These are phyloP conservation scores for Coniochaeta pulveracea DNA, from an alignment of 2,329 filamentous ascomycete species.

Conservation along the genomic window DNA sequence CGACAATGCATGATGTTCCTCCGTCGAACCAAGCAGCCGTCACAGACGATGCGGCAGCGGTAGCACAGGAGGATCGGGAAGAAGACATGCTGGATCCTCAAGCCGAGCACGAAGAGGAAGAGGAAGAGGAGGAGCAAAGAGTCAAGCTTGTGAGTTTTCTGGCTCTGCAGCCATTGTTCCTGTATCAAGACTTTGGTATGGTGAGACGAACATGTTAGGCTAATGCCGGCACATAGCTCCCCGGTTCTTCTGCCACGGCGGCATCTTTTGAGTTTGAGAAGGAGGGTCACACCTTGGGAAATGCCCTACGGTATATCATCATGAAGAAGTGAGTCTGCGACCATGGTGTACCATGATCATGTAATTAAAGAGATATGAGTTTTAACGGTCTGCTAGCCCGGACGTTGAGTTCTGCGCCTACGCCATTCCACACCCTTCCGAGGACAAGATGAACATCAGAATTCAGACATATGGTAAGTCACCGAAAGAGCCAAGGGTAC, in stretches of 20 bases:
- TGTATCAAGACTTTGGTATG: too few species aligned
- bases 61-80: constrained; percentile 15
- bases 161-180: not conserved
- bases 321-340: constrained; percentile 82
- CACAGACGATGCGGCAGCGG: constrained; percentile 14
- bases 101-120: constrained; percentile 25
- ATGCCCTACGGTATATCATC: constrained; percentile 86
- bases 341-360: not conserved
- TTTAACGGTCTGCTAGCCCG: constrained; percentile 46
- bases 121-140: constrained; percentile 38
- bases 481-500: not conserved
- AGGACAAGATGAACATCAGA: constrained; percentile 90
- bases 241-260: constrained; percentile 74
- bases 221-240: constrained; percentile 48
- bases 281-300: constrained; percentile 92
- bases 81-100: constrained; percentile 18
- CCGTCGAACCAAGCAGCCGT: not conserved
- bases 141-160: constrained; percentile 46
- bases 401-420: constrained; percentile 98
- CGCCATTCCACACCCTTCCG: constrained; percentile 92
- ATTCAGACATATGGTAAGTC: constrained; percentile 78
- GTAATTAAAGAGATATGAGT: not conserved
- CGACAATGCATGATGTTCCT: constrained; percentile 2
- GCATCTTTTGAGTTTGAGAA: constrained; percentile 91
- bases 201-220: too few species aligned